Conservation (phyloP, 78 protist species). For the Dictyostelium brefeldianum region DNA sequence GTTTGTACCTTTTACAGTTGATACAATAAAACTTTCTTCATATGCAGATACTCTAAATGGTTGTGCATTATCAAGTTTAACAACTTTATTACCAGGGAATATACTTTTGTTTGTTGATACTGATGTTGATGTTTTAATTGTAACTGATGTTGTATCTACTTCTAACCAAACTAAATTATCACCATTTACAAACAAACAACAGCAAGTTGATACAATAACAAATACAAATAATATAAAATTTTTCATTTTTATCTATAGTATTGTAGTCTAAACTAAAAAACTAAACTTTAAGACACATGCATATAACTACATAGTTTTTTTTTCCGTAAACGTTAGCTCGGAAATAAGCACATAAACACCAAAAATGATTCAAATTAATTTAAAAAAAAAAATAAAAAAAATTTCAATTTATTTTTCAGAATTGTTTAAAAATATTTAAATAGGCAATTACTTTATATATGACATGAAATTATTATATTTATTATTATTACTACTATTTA, state of each 20-base stretch:
- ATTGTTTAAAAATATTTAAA: no score
- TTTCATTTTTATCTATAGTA: background rate
- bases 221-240: background rate
- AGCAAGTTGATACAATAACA: background rate
- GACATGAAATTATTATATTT: no score
- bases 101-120: background rate
- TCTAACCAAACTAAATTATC: background rate
- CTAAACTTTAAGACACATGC: no score
- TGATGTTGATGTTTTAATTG: background rate
- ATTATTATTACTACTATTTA: no score
- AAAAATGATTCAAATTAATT: no score
- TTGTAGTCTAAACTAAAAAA: no score
- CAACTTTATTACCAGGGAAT: constrained; percentile 27
- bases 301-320: no score
- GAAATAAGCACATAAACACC: no score
- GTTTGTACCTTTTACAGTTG: constrained; percentile 23
- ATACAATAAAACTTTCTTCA: constrained; percentile 20
- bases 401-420: no score
- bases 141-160: constrained; percentile 16
- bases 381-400: no score
- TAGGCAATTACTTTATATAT: no score
- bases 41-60: constrained; percentile 39
- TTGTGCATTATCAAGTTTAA: constrained; percentile 28
- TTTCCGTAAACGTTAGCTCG: no score
- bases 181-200: constrained; percentile 1